Base-by-base conservation (phyloP, 1,284 basidiomycete genomes). In the Tilletia setariae region DNA sequence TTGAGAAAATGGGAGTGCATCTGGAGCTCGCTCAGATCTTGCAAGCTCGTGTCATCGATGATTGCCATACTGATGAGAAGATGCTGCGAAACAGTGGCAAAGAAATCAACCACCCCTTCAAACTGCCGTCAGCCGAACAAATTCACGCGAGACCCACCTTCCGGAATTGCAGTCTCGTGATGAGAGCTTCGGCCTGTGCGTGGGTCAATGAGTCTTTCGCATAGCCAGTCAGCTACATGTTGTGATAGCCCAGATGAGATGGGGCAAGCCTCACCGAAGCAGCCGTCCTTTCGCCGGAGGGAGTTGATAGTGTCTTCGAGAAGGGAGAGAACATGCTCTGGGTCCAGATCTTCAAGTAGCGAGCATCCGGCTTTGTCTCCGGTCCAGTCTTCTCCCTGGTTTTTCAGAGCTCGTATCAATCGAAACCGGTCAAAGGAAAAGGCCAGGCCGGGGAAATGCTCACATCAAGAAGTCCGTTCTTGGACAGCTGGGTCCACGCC, bases 291-390 rank as follows among this genome's bases (percentile, higher is more conserved):
- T 73, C 32, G 28, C 8, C 28, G 85, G 84, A 92, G 67, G 85
- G 85, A 84, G 74, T 83, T 23, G 83, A 84, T 77, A 0, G 87
- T 90, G 13, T 87, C 86, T 56, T 91, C 89, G 8, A 94, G 82
- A 67, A 86, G 85, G 6, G 84, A 82, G 1, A 90, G 69, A n/a
- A 90, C 84, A 64, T 87, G 86, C 65, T 86, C 85, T 2, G 88
- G 85, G n/a, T 88, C 86, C 35, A 90, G 84, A 1, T 86, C 86
- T 82, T 94, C 91, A 23, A 89, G 84, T n/a, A 94, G 84, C 0
- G 89, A 88, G 0, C 93, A 85, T 21, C 92, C 92, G 75, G 89
- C 90, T 84, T 93, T 93, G 74, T 94, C 92, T 67, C 89, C 87
- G 80, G 91, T 90, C 87, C 90, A 91, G 78, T 94, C 93, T 85